These are phyloP conservation scores for Hypholoma fasciculare DNA, from an alignment of 768 basidiomycete genomes.

Conservation along the genomic window DNA sequence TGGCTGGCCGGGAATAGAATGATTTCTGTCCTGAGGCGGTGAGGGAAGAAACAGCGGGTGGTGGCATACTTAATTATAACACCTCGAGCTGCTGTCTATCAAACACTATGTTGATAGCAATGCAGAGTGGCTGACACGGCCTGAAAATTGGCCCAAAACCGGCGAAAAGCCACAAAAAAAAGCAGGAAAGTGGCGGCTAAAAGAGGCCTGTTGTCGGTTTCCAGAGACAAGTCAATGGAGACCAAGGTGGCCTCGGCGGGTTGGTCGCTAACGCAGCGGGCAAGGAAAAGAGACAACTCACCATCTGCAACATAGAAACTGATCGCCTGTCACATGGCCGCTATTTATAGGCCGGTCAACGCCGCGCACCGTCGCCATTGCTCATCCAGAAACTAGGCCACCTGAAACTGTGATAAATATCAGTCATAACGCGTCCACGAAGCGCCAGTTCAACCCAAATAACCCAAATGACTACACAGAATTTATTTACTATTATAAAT, in stretches of 20 bases:
- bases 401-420: too few relatives aligned
- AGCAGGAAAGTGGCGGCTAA: neutral
- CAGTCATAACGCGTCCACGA: too few relatives aligned
- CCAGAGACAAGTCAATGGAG: neutral
- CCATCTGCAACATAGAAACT: neutral
- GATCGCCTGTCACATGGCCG: neutral
- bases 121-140: constrained; percentile 4
- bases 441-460: too few relatives aligned
- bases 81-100: neutral
- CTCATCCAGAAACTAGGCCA: too few relatives aligned
- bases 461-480: too few relatives aligned
- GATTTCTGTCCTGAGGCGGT: neutral
- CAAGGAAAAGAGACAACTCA: neutral
- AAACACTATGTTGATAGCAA: constrained; percentile 2
- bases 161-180: neutral
- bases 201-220: neutral
- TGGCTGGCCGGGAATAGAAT: constrained; percentile 1
- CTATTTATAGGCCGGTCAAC: too few relatives aligned
- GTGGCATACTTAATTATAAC: constrained; percentile 5
- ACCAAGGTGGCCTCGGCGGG: constrained; percentile 3
- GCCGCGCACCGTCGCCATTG: too few relatives aligned
- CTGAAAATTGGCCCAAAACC: neutral
- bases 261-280: neutral
- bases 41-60: neutral
- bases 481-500: constrained; percentile 3